Percentiles rank a stretch among this genome's conserved stretches.
These are phyloP conservation scores for Penicillium digitatum DNA, from an alignment of 2,329 filamentous ascomycete species.

Conservation along the genomic window DNA sequence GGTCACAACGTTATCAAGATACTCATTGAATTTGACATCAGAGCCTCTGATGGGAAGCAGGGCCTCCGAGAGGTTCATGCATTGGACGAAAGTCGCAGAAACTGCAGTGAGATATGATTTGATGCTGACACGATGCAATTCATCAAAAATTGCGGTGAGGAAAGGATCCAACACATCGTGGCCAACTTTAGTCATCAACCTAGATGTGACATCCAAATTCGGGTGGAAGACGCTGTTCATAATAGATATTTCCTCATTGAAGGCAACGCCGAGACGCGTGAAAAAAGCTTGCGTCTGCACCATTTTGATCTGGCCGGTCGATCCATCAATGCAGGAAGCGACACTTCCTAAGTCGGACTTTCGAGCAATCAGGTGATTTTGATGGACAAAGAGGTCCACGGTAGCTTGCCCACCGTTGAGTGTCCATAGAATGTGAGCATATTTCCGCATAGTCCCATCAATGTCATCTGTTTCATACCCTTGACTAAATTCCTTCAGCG, in stretches of 20 bases:
- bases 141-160: conserved; percentile 77
- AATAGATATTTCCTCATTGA: conserved; percentile 76
- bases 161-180: conserved; percentile 84
- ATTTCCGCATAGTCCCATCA: conserved; percentile 81
- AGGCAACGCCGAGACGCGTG: conserved; percentile 64
- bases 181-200: conserved; percentile 74
- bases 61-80: conserved; percentile 69
- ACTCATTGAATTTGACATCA: conserved; percentile 57
- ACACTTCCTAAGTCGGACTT: conserved; percentile 68
- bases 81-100: conserved; percentile 83
- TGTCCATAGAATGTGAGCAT: conserved; percentile 76
- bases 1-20: conserved; percentile 64
- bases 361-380: conserved; percentile 77
- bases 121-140: conserved; percentile 71
- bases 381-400: conserved; percentile 81
- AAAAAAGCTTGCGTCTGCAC: conserved; percentile 82
- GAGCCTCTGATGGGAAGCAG: conserved; percentile 62
- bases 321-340: conserved; percentile 73
- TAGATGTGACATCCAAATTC: conserved; percentile 65
- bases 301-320: conserved; percentile 65
- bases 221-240: conserved; percentile 80
- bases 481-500: conserved; percentile 86
- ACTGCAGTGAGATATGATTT: conserved; percentile 79
- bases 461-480: conserved; percentile 87
- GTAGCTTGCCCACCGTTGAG: conserved; percentile 77